Evolutionary conservation across 371 early-diverging fungal genomes (phyloP), one percentile per base, ranked within the genome.

Genomic region (Mucor mucedo): DNA sequence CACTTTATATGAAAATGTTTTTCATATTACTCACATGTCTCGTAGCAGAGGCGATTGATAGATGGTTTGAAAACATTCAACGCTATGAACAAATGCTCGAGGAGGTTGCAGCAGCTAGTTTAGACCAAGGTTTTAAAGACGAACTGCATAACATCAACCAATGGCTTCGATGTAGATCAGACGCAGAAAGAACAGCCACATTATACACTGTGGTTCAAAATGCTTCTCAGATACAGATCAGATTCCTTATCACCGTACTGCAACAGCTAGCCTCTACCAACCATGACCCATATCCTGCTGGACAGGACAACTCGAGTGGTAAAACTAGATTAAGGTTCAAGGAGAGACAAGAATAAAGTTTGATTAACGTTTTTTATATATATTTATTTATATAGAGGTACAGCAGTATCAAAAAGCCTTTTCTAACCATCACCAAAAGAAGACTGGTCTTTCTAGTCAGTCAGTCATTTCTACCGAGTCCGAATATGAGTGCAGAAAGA

Each of bases 21-120:
- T 10, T 40, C 21, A 38, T 30, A 21, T 21, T 41, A 58, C 32
- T 35, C 1, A 11, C 40, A 40, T 1, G 35, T 14, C 21, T 40
- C 21, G 58, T 42, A 88, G 89, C 89, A 45, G 89, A 90, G 58
- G 94, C 92, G 14, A 91, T 95, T 58, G 96, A 97, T 79, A 82
- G 84, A 57, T 94, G 94, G 95, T 94, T 92, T 68, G 93, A 95
- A 71, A 94, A 96, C 65, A 82, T 96, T 52, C 88, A 89, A 63
- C 90, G 94, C 65, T 95, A 94, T 73, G 96, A 98, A 70, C 84
- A 89, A 42, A 96, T 93, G 65, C 83, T 98, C n/a, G 96, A 98
- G 72, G 93, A 94, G 59, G 95, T 96, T 88, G 93, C 95, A 21
- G 86, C 84, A n/a, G 92, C 93, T 33, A 95, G 93, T 71, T 77